Conservation (phyloP, 2,329 filamentous ascomycete species). For the Trichoderma citrinoviride region DNA sequence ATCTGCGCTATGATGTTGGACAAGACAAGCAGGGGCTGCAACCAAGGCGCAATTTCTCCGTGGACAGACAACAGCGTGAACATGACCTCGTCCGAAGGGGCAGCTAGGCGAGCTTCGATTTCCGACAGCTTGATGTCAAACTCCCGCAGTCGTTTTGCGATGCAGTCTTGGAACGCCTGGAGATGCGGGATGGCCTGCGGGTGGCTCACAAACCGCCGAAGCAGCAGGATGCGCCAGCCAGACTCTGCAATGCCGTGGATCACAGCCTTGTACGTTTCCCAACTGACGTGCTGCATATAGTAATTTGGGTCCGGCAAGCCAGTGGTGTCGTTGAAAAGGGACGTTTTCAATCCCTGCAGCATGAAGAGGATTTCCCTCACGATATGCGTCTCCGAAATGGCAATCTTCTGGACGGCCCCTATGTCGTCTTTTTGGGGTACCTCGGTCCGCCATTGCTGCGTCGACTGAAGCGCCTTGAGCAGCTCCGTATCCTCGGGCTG, state of each 20-base stretch:
- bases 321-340: slow-evolving; percentile 57
- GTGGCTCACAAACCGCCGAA: slow-evolving; percentile 45
- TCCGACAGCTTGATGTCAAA: slow-evolving; percentile 59
- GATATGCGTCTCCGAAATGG: slow-evolving; percentile 68
- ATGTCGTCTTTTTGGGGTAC: slow-evolving; percentile 37
- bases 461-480: slow-evolving; percentile 32
- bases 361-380: slow-evolving; percentile 80
- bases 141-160: slow-evolving; percentile 53
- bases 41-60: slow-evolving; percentile 52
- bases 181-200: slow-evolving; percentile 56
- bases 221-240: slow-evolving; percentile 44
- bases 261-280: slow-evolving; percentile 50
- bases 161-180: slow-evolving; percentile 67
- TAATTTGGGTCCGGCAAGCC: slow-evolving; percentile 40
- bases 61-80: slow-evolving; percentile 66
- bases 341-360: slow-evolving; percentile 74
- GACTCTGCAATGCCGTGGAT: slow-evolving; percentile 47
- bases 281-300: slow-evolving; percentile 48
- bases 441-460: slow-evolving; percentile 38
- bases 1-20: slow-evolving; percentile 61
- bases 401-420: slow-evolving; percentile 39
- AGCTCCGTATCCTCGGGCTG: slow-evolving; percentile 34
- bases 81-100: slow-evolving; percentile 50
- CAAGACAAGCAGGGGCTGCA: slow-evolving; percentile 58
- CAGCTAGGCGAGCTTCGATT: slow-evolving; percentile 61